A percentile compares a stretch with the other conserved stretches of the same genome.
Evolutionary conservation across 176 grass and related monocot species (phyloP).

Genomic region (Rhynchospora tenuis): DNA sequence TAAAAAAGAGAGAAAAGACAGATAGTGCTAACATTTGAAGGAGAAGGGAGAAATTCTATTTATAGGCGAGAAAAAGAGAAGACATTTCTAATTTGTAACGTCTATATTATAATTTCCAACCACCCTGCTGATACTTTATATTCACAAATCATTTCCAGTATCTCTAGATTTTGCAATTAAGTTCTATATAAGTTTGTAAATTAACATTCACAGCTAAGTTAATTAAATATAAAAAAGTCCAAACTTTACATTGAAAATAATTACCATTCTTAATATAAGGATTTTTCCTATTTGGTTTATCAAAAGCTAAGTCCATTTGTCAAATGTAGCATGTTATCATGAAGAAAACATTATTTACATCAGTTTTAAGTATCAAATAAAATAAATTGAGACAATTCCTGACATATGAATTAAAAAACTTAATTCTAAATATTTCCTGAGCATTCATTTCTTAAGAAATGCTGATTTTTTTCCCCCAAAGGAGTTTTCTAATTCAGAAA

Average conservation of each 20-base stretch:
- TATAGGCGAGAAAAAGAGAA: neutral
- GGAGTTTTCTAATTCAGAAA: neutral
- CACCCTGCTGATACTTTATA: neutral
- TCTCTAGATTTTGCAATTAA: neutral
- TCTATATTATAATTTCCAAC: constrained; percentile 2
- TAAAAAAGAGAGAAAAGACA: neutral
- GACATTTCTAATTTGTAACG: neutral
- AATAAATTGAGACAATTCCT: neutral
- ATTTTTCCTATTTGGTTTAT: neutral
- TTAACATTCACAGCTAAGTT: neutral
- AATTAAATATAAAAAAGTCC: neutral
- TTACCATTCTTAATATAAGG: neutral
- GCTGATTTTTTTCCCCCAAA: too few species aligned
- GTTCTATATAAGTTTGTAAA: neutral
- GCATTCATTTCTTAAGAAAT: neutral
- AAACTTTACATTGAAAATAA: neutral
- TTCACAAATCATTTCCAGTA: neutral
- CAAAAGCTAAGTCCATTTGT: neutral
- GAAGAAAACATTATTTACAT: too few species aligned
- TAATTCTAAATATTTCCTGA: neutral
- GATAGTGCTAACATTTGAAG: too few species aligned
- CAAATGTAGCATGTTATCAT: neutral
- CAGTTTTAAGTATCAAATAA: neutral
- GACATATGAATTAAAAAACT: neutral
- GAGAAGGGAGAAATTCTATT: neutral